A percentile compares a stretch with the other conserved stretches of the same genome.
These are phyloP conservation scores for Simplicillium aogashimaense DNA, from an alignment of 2,329 filamentous ascomycete genomes.

Conservation along the genomic window DNA sequence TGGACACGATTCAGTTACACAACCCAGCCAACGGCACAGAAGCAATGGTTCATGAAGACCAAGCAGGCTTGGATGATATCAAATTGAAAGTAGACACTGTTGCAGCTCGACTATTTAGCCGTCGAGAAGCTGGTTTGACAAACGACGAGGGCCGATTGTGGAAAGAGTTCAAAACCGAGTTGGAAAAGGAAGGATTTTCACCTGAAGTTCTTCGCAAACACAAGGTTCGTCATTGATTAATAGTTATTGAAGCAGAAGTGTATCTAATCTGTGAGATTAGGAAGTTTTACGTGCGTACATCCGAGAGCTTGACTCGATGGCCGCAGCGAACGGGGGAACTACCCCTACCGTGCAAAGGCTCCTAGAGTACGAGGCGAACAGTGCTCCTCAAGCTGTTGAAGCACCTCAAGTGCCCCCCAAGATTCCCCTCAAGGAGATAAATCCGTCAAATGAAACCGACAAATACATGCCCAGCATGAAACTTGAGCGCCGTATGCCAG, in stretches of 20 bases:
- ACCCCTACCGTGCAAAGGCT: slow-evolving; percentile 43
- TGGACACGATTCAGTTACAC: slow-evolving; percentile 47
- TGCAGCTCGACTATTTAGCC: slow-evolving; percentile 38
- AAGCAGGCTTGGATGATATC: slow-evolving; percentile 38
- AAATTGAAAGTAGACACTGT: slow-evolving; percentile 52
- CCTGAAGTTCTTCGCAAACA: slow-evolving; percentile 43
- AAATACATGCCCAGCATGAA: slow-evolving; percentile 30
- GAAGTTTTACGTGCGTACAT: slow-evolving; percentile 52
- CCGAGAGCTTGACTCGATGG: slow-evolving; percentile 44
- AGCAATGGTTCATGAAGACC: slow-evolving; percentile 23
- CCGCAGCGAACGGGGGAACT: slow-evolving; percentile 28
- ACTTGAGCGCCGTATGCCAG: slow-evolving; percentile 23
- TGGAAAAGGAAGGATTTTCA: slow-evolving; percentile 49
- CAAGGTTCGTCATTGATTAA: slow-evolving; percentile 33
- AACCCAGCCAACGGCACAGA: slow-evolving; percentile 28
- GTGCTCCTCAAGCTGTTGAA: slow-evolving; percentile 15
- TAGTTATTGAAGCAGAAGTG: slow-evolving; percentile 1
- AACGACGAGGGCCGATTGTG: slow-evolving; percentile 44
- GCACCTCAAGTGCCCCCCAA: slow-evolving; percentile 11
- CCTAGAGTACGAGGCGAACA: slow-evolving; percentile 31
- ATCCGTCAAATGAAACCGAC: slow-evolving; percentile 24
- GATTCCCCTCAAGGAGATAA: slow-evolving; percentile 20
- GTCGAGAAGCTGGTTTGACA: slow-evolving; percentile 24
- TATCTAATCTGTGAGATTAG: slow-evolving; percentile 20
- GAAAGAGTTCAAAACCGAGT: slow-evolving; percentile 47